Percentiles rank a stretch among this genome's conserved stretches.
phyloP scores from a whole-genome alignment of 73 alveolate species.

The Urostyla sp. region DNA sequence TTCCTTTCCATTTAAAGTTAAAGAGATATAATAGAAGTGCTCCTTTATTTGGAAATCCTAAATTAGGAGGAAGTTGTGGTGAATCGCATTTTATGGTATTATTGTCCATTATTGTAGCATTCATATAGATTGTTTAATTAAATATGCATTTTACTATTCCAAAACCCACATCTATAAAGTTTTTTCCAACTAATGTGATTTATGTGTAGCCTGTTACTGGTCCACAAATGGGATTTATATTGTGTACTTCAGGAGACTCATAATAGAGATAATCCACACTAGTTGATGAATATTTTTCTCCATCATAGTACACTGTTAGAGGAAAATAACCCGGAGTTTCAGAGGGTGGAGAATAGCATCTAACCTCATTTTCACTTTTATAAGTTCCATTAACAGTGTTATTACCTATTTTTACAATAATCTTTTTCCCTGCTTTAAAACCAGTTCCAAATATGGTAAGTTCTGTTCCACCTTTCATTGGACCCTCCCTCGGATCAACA shows the following conservation, averaged over 20 bases:
- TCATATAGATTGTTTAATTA: constrained; percentile 67
- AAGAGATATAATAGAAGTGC: constrained; percentile 65
- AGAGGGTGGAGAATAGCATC: constrained; percentile 86
- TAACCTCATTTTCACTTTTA: constrained; percentile 74
- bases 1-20: constrained; percentile 75
- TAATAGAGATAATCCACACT: constrained; percentile 84
- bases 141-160: constrained; percentile 83
- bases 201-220: constrained; percentile 93
- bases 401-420: constrained; percentile 87
- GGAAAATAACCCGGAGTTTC: constrained; percentile 88
- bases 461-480: constrained; percentile 87
- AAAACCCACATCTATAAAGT: constrained; percentile 85
- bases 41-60: constrained; percentile 58
- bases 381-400: constrained; percentile 80
- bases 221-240: constrained; percentile 91
- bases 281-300: constrained; percentile 82
- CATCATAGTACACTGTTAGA: constrained; percentile 83
- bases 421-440: constrained; percentile 81
- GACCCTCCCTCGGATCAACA: constrained; percentile 90
- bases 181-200: constrained; percentile 87
- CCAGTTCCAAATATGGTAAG: constrained; percentile 85
- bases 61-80: constrained; percentile 75
- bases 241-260: constrained; percentile 79
- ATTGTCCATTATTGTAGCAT: constrained; percentile 88
- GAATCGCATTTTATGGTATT: constrained; percentile 91